A percentile compares a stretch with the other conserved stretches of the same genome.
phyloP scores from a whole-genome alignment of 2,329 filamentous ascomycete species.

The Hypoxylon sp. region DNA sequence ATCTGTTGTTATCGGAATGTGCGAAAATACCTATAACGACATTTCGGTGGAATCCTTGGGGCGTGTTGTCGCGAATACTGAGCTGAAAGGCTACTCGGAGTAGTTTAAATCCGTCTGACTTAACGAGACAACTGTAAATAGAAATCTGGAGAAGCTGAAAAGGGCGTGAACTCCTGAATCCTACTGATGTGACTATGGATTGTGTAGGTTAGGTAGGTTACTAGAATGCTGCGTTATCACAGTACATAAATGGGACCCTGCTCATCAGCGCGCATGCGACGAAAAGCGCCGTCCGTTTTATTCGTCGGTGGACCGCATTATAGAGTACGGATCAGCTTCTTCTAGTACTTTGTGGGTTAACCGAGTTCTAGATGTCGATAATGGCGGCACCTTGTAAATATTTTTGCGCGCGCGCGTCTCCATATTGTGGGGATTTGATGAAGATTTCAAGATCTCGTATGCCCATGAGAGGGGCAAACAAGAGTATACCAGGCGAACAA shows the following conservation, averaged over 20 bases:
- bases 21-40: not conserved
- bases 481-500: not conserved
- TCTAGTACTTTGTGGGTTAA: constrained; percentile 6
- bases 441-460: constrained; percentile 37
- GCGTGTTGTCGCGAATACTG: not conserved
- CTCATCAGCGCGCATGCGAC: constrained; percentile 37
- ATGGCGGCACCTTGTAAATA: constrained; percentile 40
- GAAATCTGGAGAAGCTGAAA: constrained; percentile 43
- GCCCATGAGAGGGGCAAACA: constrained; percentile 19
- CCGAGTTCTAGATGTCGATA: constrained; percentile 41
- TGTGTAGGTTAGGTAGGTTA: constrained; percentile 29
- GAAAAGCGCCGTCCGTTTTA: constrained; percentile 16
- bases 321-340: constrained; percentile 23
- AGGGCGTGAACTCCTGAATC: constrained; percentile 15
- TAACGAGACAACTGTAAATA: not conserved
- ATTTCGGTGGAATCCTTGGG: not conserved
- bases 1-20: not conserved
- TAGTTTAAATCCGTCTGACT: not conserved
- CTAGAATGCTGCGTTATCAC: constrained; percentile 41
- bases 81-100: constrained; percentile 1
- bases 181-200: constrained; percentile 19
- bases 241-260: constrained; percentile 40
- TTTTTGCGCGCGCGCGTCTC: constrained; percentile 42
- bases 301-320: constrained; percentile 25
- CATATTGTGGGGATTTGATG: constrained; percentile 46